A percentile compares a stretch with the other conserved stretches of the same genome.
Evolutionary conservation across 805 yeast genomes (phyloP).

Genomic region (Candida montana): DNA sequence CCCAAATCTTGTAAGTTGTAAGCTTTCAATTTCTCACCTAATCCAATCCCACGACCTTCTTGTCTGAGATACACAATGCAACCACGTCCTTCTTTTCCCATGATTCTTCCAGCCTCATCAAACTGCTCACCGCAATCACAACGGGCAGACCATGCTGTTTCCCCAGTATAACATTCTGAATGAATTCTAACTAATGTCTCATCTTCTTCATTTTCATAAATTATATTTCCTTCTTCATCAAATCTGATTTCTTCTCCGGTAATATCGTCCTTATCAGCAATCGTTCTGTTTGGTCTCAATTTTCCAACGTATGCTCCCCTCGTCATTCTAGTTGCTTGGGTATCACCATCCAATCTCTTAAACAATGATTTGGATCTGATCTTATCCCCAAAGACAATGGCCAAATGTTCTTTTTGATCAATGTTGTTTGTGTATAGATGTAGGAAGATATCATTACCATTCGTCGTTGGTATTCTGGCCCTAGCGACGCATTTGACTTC

Average conservation of each 20-base stretch:
- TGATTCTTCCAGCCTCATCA: conserved; percentile 92
- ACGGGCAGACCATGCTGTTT: conserved; percentile 98
- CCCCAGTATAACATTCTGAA: conserved; percentile 98
- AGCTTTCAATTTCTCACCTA: conserved; percentile 96
- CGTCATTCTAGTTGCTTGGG: conserved; percentile 94
- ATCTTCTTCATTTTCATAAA: conserved; percentile 25
- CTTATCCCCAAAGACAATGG: conserved; percentile 93
- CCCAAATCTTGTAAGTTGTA: conserved; percentile 96
- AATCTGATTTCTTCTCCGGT: conserved; percentile 35
- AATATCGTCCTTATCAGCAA: conserved; percentile 57
- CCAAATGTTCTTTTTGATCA: conserved; percentile 91
- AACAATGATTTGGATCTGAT: conserved; percentile 75
- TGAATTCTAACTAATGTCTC: conserved; percentile 82
- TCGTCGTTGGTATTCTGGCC: conserved; percentile 94
- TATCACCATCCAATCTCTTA: conserved; percentile 55
- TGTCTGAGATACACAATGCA: conserved; percentile 94
- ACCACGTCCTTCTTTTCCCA: conserved; percentile 86
- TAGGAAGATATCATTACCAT: conserved; percentile 88
- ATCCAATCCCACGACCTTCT: conserved; percentile 97
- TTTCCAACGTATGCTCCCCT: conserved; percentile 95
- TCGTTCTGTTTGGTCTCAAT: conserved; percentile 76
- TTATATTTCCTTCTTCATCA: conserved; percentile 34
- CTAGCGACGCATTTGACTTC: conserved; percentile 82
- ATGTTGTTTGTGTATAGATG: conserved; percentile 83
- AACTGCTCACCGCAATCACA: conserved; percentile 99